Base-by-base conservation (phyloP, 164 flowering plant genomes). In the Litsea cubeba region DNA sequence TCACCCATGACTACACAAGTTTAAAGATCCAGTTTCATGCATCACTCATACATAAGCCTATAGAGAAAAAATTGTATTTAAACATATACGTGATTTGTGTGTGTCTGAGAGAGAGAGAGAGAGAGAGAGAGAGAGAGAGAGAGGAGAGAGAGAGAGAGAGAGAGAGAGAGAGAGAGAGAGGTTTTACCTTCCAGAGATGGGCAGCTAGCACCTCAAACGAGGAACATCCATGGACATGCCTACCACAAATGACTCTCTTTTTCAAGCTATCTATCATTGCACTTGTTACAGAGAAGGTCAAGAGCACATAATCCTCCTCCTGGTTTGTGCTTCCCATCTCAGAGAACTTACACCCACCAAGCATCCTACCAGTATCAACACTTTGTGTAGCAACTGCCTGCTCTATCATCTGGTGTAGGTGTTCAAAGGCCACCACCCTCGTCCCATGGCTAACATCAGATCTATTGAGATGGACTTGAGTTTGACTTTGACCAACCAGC, bases 111-210 rank as follows among this genome's bases (percentile, higher is more conserved):
- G 32, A 30, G 35, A 30, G 35, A 30, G 35, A 63, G 32, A 63
- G 66, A 63, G 66, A 63, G 66, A 63, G 66, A 63, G 66, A 63
- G 57, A 64, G 54, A 65, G 58, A 73, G 58, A 65, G 62, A 73
- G 65, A 57, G 73, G 35, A 65, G 62, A 73, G 32, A 30, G 35
- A 30, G 35, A 30, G 35, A 63, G 32, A 63, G 66, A 63, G 66
- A 63, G 66, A 63, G 66, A 63, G 66, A 63, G 57, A 64, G 54
- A 65, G 58, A 73, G 58, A 65, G 62, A 73, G 65, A 57, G 73
- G 28, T 26, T 5, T 5, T 74, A 85, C 88, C 86, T 85, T 84
- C 88, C 86, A 85, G 7, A 85, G 78, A 63, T 84, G 86, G 79
- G 83, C 82, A 17, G 86, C 83, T 46, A 85, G 65, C 57, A 82